phyloP scores from a whole-genome alignment of 176 grass and related monocot genomes.

The Zoysia japonica region DNA sequence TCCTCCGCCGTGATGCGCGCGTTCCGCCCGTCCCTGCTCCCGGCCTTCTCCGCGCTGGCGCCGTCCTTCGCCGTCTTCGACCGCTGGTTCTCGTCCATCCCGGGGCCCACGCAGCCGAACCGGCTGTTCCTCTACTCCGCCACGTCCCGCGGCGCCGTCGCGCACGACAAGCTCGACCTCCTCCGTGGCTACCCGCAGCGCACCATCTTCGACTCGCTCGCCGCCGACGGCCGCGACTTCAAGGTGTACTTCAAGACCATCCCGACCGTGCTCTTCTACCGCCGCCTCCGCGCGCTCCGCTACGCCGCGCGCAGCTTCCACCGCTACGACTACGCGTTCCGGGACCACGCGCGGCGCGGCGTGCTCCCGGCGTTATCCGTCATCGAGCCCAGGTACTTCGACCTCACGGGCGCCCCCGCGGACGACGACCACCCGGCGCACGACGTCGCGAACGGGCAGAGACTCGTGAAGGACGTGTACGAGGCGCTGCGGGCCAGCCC shows the following conservation, averaged over 20 bases:
- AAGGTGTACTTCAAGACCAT: conserved; percentile 79
- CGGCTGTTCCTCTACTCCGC: conserved; percentile 92
- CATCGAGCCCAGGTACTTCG: conserved; percentile 89
- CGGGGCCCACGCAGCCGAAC: conserved; percentile 84
- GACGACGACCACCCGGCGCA: conserved; percentile 94
- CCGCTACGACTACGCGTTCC: conserved; percentile 56
- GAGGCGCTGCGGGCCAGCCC: conserved; percentile 69
- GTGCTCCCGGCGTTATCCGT: conserved; percentile 61
- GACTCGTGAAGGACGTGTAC: conserved; percentile 89
- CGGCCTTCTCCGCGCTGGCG: conserved; percentile 67
- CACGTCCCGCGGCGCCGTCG: conserved; percentile 81
- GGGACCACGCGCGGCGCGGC: conserved; percentile 54
- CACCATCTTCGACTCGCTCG: conserved; percentile 89
- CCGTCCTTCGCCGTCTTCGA: conserved; percentile 87
- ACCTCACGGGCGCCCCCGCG: conserved; percentile 54
- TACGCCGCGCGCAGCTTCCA: conserved; percentile 56
- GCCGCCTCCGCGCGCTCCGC: conserved; percentile 58
- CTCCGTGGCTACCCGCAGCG: conserved; percentile 82
- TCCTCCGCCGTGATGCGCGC: conserved; percentile 74
- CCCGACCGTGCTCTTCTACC: conserved; percentile 87
- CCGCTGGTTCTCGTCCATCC: conserved; percentile 95
- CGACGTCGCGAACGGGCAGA: conserved; percentile 84
- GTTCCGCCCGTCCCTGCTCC: conserved; percentile 67
- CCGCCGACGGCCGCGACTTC: conserved; percentile 57
- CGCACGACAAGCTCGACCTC: conserved; percentile 70